Conservation (phyloP, 148 eudicot species). For the Agrostemma githago region DNA sequence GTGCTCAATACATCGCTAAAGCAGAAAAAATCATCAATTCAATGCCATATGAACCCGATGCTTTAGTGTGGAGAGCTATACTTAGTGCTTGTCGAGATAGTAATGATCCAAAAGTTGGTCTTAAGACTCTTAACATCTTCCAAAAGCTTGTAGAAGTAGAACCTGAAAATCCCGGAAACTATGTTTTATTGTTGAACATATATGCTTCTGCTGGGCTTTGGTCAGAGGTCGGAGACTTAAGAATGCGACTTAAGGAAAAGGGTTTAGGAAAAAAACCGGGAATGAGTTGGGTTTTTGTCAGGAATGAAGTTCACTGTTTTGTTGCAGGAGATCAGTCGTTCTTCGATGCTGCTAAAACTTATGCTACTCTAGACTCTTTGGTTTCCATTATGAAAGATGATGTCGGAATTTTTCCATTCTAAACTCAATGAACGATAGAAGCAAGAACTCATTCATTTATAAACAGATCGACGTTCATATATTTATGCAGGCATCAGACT, state of each 20-base stretch:
- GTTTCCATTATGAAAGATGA: slow-evolving; percentile 20
- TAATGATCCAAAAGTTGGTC: slow-evolving; percentile 26
- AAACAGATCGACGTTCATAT: not conserved
- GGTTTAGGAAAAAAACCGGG: slow-evolving; percentile 41
- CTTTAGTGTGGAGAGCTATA: slow-evolving; percentile 44
- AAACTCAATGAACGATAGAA: not conserved
- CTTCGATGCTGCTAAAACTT: slow-evolving; percentile 29
- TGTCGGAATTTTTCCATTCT: slow-evolving; percentile 23
- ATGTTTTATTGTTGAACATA: slow-evolving; percentile 39
- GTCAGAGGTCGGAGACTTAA: slow-evolving; percentile 39
- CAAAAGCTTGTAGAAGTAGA: slow-evolving; percentile 42
- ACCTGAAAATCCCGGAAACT: slow-evolving; percentile 46
- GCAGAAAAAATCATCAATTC: slow-evolving; percentile 33
- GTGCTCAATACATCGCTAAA: slow-evolving; percentile 35
- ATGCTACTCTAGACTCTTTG: slow-evolving; percentile 28
- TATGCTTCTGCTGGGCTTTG: slow-evolving; percentile 46
- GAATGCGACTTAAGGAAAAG: slow-evolving; percentile 30
- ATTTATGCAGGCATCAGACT: too few species aligned
- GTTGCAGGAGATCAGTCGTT: slow-evolving; percentile 39
- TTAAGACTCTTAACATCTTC: slow-evolving; percentile 18
- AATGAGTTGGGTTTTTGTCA: slow-evolving; percentile 40
- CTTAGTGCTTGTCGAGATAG: slow-evolving; percentile 38
- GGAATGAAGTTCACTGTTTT: slow-evolving; percentile 34
- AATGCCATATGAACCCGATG: slow-evolving; percentile 51
- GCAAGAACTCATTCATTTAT: not conserved